Evolutionary conservation across 2,329 filamentous ascomycete genomes (phyloP).

Genomic region (Cercospora sp.): DNA sequence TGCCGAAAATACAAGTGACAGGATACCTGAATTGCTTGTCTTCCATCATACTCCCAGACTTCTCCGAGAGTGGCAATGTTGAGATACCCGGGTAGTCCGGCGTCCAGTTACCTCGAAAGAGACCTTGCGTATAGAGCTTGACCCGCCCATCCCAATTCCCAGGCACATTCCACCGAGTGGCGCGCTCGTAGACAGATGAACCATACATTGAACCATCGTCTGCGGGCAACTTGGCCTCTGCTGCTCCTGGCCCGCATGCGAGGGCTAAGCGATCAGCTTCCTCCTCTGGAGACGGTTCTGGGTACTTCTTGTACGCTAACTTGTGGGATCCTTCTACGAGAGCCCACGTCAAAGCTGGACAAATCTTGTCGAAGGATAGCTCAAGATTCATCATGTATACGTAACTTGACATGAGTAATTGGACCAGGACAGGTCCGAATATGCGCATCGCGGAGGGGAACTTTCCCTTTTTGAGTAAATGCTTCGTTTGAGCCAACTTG

Average conservation of each 20-base stretch:
- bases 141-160: conserved; percentile 55
- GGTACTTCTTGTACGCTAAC: conserved; percentile 21
- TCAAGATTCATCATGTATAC: conserved; percentile 28
- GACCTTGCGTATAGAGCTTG: conserved; percentile 55
- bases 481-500: conserved; percentile 10
- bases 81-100: conserved; percentile 21
- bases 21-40: conserved; percentile 48
- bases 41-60: conserved; percentile 31
- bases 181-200: conserved; percentile 42
- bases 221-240: conserved; percentile 45
- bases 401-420: conserved; percentile 54
- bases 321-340: conserved; percentile 48
- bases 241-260: conserved; percentile 52
- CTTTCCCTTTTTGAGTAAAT: conserved; percentile 13
- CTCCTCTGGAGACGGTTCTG: conserved; percentile 7
- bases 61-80: conserved; percentile 18
- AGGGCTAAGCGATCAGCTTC: conserved; percentile 46
- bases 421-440: conserved; percentile 45
- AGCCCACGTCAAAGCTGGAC: conserved; percentile 41
- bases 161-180: conserved; percentile 33
- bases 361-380: conserved; percentile 19
- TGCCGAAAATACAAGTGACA: conserved; percentile 56
- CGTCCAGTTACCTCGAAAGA: conserved; percentile 48
- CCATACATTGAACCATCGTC: conserved; percentile 42
- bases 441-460: conserved; percentile 8